Base-by-base conservation (phyloP, 1,284 basidiomycete genomes). In the Pascua sp. region DNA sequence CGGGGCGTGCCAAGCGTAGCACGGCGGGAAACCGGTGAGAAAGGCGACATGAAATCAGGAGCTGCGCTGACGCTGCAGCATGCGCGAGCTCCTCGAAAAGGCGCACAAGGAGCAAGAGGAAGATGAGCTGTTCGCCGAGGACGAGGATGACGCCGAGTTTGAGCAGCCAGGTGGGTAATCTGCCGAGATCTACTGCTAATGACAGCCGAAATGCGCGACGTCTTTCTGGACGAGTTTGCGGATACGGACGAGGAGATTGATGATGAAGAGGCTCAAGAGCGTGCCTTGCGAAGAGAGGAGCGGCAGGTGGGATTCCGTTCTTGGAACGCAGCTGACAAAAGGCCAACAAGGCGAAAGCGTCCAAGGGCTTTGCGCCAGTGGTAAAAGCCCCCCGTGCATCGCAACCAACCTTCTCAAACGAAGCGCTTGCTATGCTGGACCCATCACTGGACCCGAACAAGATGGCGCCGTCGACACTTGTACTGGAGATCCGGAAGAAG, bases 11-110 rank as follows among this genome's bases (percentile, higher is more conserved):
- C 9, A 72, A 70, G 60, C 67, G 74, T 24, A 62, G 62, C 51
- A 76, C 73, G 8, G 74, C 74, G 64, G 74, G 74, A 0, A 76
- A 76, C 63, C 74, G 72, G 73, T 76, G 45, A 43, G 69, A 60
- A 11, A 2, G 11, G 10, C 16, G 1, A 4, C 11, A 8, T 16
- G 3, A 9, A 2, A 13, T 2, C 5, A 39, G 7, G 1, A n/a
- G 44, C 56, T 63, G 45, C 61, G 24, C 24, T 32, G 24, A 32
- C 24, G 24, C 44, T 1, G 40, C 50, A 76, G 73, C 59, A 76
- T 76, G 74, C 68, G 69, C 47, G 74, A 71, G 66, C 66, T 76
- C 56, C 68, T 76, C 13, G 74, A 76, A 52, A 67, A 71, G 61
- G 74, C 74, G 10, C 73, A 73, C 57, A 66, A 74, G 57, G 67